phyloP scores from a whole-genome alignment of 495 filamentous ascomycete genomes.

The Aspergillus biplanus region DNA sequence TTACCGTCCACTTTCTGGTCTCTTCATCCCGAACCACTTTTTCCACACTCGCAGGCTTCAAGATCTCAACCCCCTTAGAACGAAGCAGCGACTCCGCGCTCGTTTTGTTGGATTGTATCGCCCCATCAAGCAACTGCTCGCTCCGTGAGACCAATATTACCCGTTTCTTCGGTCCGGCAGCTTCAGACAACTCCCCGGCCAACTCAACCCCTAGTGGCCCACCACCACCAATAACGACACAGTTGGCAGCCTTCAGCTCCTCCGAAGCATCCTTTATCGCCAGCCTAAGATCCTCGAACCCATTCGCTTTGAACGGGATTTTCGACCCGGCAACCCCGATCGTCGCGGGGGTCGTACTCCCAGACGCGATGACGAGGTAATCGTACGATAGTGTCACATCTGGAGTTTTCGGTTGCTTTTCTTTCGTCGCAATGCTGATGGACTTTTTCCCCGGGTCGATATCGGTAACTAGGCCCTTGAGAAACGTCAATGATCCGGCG shows the following conservation, averaged over 20 bases:
- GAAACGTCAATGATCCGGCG: conserved; percentile 53
- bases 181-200: too few relatives aligned
- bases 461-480: conserved; percentile 54
- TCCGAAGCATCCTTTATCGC: conserved; percentile 46
- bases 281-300: conserved; percentile 40
- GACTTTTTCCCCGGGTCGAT: conserved; percentile 50
- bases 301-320: conserved; percentile 56
- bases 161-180: too few relatives aligned
- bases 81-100: too few relatives aligned
- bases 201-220: neutral
- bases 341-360: conserved; percentile 49
- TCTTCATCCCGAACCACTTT: too few relatives aligned
- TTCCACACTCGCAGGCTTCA: conserved; percentile 11
- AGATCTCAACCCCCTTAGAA: neutral
- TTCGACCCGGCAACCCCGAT: conserved; percentile 41
- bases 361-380: conserved; percentile 58
- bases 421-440: conserved; percentile 22
- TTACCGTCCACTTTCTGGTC: conserved; percentile 31
- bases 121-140: too few relatives aligned
- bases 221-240: conserved; percentile 68
- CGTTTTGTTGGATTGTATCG: too few relatives aligned
- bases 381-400: conserved; percentile 50
- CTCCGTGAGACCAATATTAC: too few relatives aligned
- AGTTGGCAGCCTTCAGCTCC: conserved; percentile 53
- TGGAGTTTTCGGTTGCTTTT: conserved; percentile 27